Conservation (phyloP, 2,329 filamentous ascomycete genomes). For the Cucurbitaria berberidis region DNA sequence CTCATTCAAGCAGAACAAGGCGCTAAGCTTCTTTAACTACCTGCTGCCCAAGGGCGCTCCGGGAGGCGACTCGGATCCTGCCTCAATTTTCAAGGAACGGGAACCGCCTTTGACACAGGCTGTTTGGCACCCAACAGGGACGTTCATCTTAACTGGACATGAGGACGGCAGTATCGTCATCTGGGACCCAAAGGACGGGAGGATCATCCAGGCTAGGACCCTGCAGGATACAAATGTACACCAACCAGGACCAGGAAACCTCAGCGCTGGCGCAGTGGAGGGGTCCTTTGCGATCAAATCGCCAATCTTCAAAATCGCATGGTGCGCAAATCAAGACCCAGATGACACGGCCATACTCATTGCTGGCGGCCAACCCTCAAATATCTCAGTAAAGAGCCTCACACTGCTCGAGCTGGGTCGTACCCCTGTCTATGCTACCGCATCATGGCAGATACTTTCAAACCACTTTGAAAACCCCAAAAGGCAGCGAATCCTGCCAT, state of each 20-base stretch:
- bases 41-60: slow-evolving; percentile 80
- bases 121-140: slow-evolving; percentile 93
- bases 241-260: slow-evolving; percentile 61
- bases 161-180: slow-evolving; percentile 92
- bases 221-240: slow-evolving; percentile 77
- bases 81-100: slow-evolving; percentile 66
- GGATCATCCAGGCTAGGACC: slow-evolving; percentile 82
- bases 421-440: slow-evolving; percentile 90
- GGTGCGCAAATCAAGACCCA: slow-evolving; percentile 93
- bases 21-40: slow-evolving; percentile 82
- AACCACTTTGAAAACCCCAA: slow-evolving; percentile 81
- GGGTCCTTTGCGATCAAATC: slow-evolving; percentile 68
- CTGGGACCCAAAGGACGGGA: slow-evolving; percentile 91
- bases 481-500: slow-evolving; percentile 71
- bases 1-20: slow-evolving; percentile 89
- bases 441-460: slow-evolving; percentile 82
- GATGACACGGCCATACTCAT: slow-evolving; percentile 91
- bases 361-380: slow-evolving; percentile 76
- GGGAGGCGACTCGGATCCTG: slow-evolving; percentile 73
- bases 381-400: slow-evolving; percentile 73
- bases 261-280: slow-evolving; percentile 51
- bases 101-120: slow-evolving; percentile 81
- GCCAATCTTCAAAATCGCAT: slow-evolving; percentile 78
- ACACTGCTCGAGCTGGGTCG: slow-evolving; percentile 88
- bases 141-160: slow-evolving; percentile 83